Conservation (phyloP, 2,329 filamentous ascomycete species). For the Aspergillus carbonarius region DNA sequence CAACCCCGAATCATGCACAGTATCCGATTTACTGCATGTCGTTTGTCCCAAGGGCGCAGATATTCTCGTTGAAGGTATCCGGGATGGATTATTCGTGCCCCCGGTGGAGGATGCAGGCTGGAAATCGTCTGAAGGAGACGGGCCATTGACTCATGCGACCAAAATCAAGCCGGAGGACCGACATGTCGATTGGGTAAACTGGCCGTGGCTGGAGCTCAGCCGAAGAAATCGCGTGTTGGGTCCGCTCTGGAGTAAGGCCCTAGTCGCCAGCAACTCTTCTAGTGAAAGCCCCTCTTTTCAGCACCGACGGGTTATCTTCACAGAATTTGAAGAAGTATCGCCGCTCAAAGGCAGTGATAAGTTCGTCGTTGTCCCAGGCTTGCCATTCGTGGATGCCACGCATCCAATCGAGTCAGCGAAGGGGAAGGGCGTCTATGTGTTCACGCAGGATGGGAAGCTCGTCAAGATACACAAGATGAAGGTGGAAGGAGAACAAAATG, state of each 20-base stretch:
- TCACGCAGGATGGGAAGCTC: conserved; percentile 36
- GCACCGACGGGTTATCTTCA: conserved; percentile 39
- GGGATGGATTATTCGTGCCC: conserved; percentile 62
- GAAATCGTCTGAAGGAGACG: conserved; percentile 23
- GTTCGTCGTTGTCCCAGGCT: conserved; percentile 34
- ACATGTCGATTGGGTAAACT: conserved; percentile 60
- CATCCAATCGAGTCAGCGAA: conserved; percentile 27
- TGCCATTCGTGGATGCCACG: conserved; percentile 36
- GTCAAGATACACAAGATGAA: conserved; percentile 41
- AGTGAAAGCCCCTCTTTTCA: conserved; percentile 22
- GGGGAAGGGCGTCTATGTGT: conserved; percentile 35
- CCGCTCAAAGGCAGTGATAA: conserved; percentile 24
- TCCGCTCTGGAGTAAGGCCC: conserved; percentile 60
- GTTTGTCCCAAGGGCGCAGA: conserved; percentile 66
- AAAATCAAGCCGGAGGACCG: conserved; percentile 69
- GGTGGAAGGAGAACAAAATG: conserved; percentile 39
- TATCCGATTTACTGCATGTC: conserved; percentile 51
- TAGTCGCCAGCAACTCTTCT: conserved; percentile 22
- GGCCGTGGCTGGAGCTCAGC: conserved; percentile 56
- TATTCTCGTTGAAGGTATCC: conserved; percentile 68
- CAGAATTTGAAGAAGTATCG: conserved; percentile 35
- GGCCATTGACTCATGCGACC: conserved; percentile 57
- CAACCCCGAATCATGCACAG: conserved; percentile 48
- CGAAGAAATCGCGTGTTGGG: conserved; percentile 62
- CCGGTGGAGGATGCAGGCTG: conserved; percentile 48